Percentiles rank a stretch among this genome's conserved stretches.
These are phyloP conservation scores for Oxytropis ochrocephala DNA, from an alignment of 306 rosid species.

Conservation along the genomic window DNA sequence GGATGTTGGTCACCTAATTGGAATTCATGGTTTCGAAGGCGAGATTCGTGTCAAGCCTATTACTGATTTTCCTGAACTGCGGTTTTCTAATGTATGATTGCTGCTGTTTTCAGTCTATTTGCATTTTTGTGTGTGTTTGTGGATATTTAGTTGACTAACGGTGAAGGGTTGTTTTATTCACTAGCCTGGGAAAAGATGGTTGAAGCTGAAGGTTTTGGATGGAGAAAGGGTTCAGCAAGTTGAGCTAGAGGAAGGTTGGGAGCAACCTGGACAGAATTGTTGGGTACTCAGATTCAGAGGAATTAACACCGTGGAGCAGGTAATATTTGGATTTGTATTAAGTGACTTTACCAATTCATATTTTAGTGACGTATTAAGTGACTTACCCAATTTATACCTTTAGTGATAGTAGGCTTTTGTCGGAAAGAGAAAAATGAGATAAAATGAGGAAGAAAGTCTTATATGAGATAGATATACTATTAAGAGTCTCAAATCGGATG, in stretches of 20 bases:
- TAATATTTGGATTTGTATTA: background rate
- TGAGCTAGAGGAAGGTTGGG: constrained; percentile 84
- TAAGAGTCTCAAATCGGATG: too few relatives aligned
- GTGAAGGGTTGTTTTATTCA: constrained; percentile 1
- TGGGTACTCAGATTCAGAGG: constrained; percentile 82
- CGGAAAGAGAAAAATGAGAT: too few relatives aligned
- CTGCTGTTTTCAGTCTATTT: background rate
- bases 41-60: constrained; percentile 63
- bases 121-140: background rate
- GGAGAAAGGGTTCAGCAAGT: constrained; percentile 54
- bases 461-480: too few relatives aligned
- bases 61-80: constrained; percentile 83
- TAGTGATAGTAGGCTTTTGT: too few relatives aligned
- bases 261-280: constrained; percentile 68
- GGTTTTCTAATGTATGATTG: constrained; percentile 54
- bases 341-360: too few relatives aligned
- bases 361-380: too few relatives aligned
- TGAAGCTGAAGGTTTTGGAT: constrained; percentile 53
- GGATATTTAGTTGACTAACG: background rate
- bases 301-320: constrained; percentile 68
- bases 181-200: constrained; percentile 90
- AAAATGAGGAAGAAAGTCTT: too few relatives aligned
- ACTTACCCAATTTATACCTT: too few relatives aligned
- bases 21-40: constrained; percentile 79
- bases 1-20: constrained; percentile 65